Base-by-base conservation (phyloP, 2,329 filamentous ascomycete species). In the Penicillium sp. region DNA sequence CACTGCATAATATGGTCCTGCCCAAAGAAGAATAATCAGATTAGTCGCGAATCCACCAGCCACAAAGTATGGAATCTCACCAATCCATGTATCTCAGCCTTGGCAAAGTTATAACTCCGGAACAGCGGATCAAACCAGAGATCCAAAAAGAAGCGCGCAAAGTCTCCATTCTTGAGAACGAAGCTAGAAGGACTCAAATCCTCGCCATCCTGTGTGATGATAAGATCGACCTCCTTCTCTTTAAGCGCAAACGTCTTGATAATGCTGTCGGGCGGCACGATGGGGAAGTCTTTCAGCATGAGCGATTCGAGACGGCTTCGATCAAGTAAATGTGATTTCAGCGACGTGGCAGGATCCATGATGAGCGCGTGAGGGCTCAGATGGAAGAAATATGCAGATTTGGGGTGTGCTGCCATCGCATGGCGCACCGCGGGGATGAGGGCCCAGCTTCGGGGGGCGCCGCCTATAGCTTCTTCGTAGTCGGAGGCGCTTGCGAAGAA, bases 51-150 rank as follows among this genome's bases (percentile, higher is more conserved):
- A 63, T 25, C 35, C 28, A 22, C 28, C 17, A 31, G 39, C 11
- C 43, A n/a, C 22, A 2, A 41, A 31, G 22, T 34, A 53, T 34
- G 20, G 5, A 28, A 35, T 75, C 87, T 73, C 81, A 92, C 95
- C 80, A 99, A 78, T 53, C 94, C 93, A 80, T 99, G 94, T 25
- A 84, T 86, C 76, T 99, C 95, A 0, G 92, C 93, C 75, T 96
- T 97, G 72, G 96, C 91, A 72, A 99, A 99, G 73, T 96, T 96
- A 79, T 99, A 99, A 67, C 84, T 90, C 64, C 94, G 85, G 78
- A 96, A 99, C 45, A 98, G 81, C 50, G 95, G 95, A 74, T 98
- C 92, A 72, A 95, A 96, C 95, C 95, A 99, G 0, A 91, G 90
- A 74, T 99, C 95, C 17, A 98, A 78, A 72, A 99, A 91, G 80